phyloP scores from a whole-genome alignment of 139 green algal genomes.

The Volvox africanus region DNA sequence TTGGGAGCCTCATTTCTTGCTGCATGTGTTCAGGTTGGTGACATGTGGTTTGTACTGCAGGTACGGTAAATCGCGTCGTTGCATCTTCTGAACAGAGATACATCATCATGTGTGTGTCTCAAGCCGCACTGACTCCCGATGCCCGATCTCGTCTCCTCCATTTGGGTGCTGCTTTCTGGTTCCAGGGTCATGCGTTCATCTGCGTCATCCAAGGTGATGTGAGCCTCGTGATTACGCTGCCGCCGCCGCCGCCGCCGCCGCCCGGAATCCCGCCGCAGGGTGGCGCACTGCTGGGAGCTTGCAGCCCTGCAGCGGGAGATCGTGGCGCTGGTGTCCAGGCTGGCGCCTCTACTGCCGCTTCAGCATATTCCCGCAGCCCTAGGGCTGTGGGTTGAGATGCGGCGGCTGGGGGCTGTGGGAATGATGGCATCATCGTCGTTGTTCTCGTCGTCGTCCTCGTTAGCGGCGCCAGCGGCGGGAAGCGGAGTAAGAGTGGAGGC shows the following conservation, averaged over 20 bases:
- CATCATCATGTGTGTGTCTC: not conserved
- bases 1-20: slow-evolving; percentile 18
- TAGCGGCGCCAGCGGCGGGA: not conserved
- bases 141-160: not conserved
- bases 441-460: too few species aligned
- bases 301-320: slow-evolving; percentile 10
- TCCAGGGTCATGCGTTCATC: not conserved
- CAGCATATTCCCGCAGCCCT: slow-evolving; percentile 20
- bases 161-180: not conserved
- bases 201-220: not conserved
- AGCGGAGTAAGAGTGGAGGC: not conserved
- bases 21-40: not conserved
- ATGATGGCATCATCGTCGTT: not conserved
- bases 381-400: slow-evolving; percentile 8
- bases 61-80: not conserved
- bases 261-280: not conserved
- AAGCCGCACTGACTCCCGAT: not conserved
- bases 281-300: slow-evolving; percentile 16
- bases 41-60: not conserved
- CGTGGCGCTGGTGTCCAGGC: not conserved
- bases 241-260: too few species aligned
- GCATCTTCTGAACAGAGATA: not conserved
- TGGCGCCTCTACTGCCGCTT: not conserved
- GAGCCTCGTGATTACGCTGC: not conserved
- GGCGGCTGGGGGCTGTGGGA: not conserved